These are phyloP conservation scores for Infundibulicybe gibba DNA, from an alignment of 768 basidiomycete species.

Conservation along the genomic window DNA sequence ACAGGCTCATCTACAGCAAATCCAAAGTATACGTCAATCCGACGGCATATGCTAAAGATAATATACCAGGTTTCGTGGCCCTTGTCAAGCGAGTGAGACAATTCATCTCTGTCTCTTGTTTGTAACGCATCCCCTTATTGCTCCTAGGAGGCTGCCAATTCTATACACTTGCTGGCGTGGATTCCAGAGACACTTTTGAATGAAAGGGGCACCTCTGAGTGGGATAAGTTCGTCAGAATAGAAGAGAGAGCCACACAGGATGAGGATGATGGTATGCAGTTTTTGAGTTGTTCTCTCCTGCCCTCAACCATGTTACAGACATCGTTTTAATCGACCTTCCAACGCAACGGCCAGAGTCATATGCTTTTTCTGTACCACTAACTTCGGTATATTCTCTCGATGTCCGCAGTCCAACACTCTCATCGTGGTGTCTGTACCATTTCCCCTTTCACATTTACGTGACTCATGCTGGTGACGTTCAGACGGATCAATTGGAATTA, in stretches of 20 bases:
- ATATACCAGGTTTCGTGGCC: constrained; percentile 90
- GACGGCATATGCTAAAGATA: constrained; percentile 86
- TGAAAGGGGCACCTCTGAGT: constrained; percentile 79
- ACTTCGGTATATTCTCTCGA: constrained; percentile 88
- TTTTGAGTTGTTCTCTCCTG: constrained; percentile 2
- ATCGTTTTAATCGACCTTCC: constrained; percentile 85
- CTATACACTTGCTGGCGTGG: constrained; percentile 86
- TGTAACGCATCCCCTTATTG: constrained; percentile 2
- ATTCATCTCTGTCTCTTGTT: constrained; percentile 2
- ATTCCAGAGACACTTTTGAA: constrained; percentile 85
- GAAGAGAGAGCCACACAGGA: constrained; percentile 60
- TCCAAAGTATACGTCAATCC: constrained; percentile 96
- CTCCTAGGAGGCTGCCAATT: constrained; percentile 66
- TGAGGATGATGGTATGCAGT: constrained; percentile 74
- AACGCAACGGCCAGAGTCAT: constrained; percentile 79
- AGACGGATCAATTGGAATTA: constrained; percentile 90
- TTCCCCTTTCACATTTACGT: constrained; percentile 12
- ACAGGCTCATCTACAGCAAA: constrained; percentile 83
- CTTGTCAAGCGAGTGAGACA: constrained; percentile 81
- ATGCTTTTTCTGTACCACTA: constrained; percentile 93
- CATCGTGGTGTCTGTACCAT: constrained; percentile 66
- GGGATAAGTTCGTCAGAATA: constrained; percentile 86
- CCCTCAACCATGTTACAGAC: constrained; percentile 37
- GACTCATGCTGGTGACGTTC: constrained; percentile 4
- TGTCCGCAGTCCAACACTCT: constrained; percentile 78